A percentile compares a stretch with the other conserved stretches of the same genome.
Evolutionary conservation across 2,329 filamentous ascomycete genomes (phyloP).

Genomic region (Fusarium sp.): DNA sequence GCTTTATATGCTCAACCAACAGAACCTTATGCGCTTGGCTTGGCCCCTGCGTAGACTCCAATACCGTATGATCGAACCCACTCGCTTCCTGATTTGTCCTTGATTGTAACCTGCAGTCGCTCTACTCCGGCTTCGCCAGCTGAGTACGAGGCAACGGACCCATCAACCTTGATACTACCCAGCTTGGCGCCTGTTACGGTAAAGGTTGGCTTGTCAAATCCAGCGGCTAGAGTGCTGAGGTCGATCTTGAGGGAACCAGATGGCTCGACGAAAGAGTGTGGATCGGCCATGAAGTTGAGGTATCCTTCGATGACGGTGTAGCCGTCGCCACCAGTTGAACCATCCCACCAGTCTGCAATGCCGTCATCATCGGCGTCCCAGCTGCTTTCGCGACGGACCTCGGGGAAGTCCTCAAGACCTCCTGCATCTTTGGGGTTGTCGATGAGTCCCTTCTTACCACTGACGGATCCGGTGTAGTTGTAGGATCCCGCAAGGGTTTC

Average conservation of each 20-base stretch:
- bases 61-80: background rate
- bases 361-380: slow-evolving; percentile 55
- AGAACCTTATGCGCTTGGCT: background rate
- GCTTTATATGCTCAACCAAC: too few species aligned
- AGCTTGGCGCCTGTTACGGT: background rate
- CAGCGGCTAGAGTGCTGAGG: slow-evolving; percentile 46
- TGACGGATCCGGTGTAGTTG: slow-evolving; percentile 52
- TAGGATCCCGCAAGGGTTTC: slow-evolving; percentile 52
- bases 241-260: slow-evolving; percentile 45
- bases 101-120: background rate
- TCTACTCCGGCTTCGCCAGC: background rate
- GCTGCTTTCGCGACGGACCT: slow-evolving; percentile 38
- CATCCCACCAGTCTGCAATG: slow-evolving; percentile 56
- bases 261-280: slow-evolving; percentile 52
- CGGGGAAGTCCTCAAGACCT: slow-evolving; percentile 54
- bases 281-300: slow-evolving; percentile 55
- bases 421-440: slow-evolving; percentile 54
- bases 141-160: background rate
- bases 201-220: slow-evolving; percentile 30
- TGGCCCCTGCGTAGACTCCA: background rate
- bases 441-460: slow-evolving; percentile 53
- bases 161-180: slow-evolving; percentile 1
- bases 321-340: slow-evolving; percentile 51
- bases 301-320: slow-evolving; percentile 54
- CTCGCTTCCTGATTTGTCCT: background rate